These are phyloP conservation scores for Steccherinum ochraceum DNA, from an alignment of 768 basidiomycete species.

Conservation along the genomic window DNA sequence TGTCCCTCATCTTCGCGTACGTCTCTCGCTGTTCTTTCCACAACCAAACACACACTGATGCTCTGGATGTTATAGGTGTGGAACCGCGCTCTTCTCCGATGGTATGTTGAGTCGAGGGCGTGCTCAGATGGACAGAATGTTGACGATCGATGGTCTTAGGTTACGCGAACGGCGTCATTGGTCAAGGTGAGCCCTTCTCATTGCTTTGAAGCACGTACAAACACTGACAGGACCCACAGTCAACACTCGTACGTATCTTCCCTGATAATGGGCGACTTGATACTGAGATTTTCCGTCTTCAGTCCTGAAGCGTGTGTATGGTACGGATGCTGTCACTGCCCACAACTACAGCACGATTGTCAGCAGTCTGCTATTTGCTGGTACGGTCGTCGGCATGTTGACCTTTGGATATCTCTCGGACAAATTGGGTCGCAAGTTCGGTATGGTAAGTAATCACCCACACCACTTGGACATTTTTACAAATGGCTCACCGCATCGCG, in stretches of 20 bases:
- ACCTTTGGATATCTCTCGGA: conserved; percentile 79
- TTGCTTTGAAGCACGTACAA: not conserved
- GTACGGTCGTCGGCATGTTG: conserved; percentile 84
- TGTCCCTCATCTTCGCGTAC: conserved; percentile 84
- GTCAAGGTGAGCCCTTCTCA: conserved; percentile 50
- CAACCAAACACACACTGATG: too few species aligned
- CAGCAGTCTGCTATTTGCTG: conserved; percentile 72
- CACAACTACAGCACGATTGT: conserved; percentile 60
- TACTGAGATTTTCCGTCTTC: conserved; percentile 7
- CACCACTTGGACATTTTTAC: not conserved
- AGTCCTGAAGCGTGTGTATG: conserved; percentile 74
- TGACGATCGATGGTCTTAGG: conserved; percentile 32
- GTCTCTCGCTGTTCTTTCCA: conserved; percentile 24
- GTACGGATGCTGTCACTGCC: conserved; percentile 30
- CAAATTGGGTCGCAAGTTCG: conserved; percentile 82
- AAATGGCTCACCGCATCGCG: not conserved
- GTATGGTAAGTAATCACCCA: conserved; percentile 54
- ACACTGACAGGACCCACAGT: conserved; percentile 33
- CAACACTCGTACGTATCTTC: conserved; percentile 48
- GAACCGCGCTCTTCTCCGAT: conserved; percentile 85
- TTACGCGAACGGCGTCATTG: conserved; percentile 78
- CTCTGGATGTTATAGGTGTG: conserved; percentile 45
- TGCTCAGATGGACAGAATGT: not conserved
- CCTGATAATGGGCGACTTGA: not conserved
- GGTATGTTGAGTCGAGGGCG: conserved; percentile 33